phyloP scores from a whole-genome alignment of 1,284 basidiomycete genomes.

The Sparassis latifolia region DNA sequence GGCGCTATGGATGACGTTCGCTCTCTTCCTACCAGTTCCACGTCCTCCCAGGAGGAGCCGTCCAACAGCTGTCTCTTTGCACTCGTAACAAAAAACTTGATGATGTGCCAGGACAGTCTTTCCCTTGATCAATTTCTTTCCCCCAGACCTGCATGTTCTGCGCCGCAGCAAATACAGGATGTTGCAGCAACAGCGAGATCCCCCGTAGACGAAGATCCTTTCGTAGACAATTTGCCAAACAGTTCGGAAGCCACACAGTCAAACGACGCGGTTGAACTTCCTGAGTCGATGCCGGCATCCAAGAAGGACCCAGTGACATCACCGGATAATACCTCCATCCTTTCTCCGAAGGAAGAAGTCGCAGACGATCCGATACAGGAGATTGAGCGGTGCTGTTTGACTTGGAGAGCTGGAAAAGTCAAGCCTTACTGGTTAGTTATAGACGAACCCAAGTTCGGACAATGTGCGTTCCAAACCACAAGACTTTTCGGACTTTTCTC shows the following conservation, averaged over 20 bases:
- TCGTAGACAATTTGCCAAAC: background rate
- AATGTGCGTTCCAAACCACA: slow-evolving; percentile 31
- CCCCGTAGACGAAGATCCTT: background rate
- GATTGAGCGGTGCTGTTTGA: slow-evolving; percentile 44
- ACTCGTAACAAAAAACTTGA: background rate
- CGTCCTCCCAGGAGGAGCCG: background rate
- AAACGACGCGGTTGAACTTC: background rate
- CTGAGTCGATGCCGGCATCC: background rate
- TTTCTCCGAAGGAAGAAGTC: background rate
- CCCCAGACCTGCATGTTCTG: background rate
- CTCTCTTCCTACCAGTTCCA: background rate
- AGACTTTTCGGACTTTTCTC: background rate
- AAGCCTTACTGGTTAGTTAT: slow-evolving; percentile 46
- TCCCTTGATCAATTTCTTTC: background rate
- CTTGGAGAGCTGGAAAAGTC: slow-evolving; percentile 44
- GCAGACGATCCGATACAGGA: slow-evolving; percentile 25
- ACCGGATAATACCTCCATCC: background rate
- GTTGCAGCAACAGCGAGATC: background rate
- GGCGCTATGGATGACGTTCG: too few relatives aligned
- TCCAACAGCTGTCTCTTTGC: background rate
- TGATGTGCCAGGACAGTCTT: background rate
- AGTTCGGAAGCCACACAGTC: background rate
- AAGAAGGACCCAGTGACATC: background rate
- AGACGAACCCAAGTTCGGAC: slow-evolving; percentile 35
- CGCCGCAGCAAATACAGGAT: background rate